phyloP scores from a whole-genome alignment of 768 basidiomycete genomes.

The Lactifluus pinguis region DNA sequence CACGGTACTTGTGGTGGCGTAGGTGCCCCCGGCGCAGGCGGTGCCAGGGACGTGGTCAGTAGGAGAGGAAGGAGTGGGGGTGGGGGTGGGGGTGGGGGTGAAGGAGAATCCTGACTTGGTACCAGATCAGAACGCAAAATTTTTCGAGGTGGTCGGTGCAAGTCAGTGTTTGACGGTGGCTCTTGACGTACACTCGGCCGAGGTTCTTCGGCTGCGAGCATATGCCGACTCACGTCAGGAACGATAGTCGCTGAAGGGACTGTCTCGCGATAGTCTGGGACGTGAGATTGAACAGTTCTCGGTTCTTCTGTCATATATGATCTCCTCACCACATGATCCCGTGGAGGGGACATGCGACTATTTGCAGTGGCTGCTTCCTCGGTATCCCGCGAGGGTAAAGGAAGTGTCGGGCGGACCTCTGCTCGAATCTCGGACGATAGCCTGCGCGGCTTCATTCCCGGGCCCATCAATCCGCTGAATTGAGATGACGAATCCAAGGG shows the following conservation, averaged over 20 bases:
- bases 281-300: not conserved
- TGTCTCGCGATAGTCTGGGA: not conserved
- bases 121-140: not conserved
- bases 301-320: constrained; percentile 1
- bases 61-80: not conserved
- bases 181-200: not conserved
- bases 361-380: not conserved
- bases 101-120: not conserved
- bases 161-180: not conserved
- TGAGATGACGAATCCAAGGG: constrained; percentile 7
- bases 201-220: not conserved
- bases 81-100: not conserved
- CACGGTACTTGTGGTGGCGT: not conserved
- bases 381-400: not conserved
- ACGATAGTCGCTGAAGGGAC: not conserved
- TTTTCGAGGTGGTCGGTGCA: not conserved
- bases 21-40: not conserved
- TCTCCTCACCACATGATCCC: not conserved
- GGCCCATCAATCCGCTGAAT: constrained; percentile 6
- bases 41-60: not conserved
- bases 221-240: not conserved
- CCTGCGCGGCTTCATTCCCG: constrained; percentile 11
- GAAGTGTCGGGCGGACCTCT: not conserved
- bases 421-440: constrained; percentile 10
- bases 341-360: constrained; percentile 4